A percentile compares a stretch with the other conserved stretches of the same genome.
These are phyloP conservation scores for Podosphaera fusca DNA, from an alignment of 2,329 filamentous ascomycete species.

Conservation along the genomic window DNA sequence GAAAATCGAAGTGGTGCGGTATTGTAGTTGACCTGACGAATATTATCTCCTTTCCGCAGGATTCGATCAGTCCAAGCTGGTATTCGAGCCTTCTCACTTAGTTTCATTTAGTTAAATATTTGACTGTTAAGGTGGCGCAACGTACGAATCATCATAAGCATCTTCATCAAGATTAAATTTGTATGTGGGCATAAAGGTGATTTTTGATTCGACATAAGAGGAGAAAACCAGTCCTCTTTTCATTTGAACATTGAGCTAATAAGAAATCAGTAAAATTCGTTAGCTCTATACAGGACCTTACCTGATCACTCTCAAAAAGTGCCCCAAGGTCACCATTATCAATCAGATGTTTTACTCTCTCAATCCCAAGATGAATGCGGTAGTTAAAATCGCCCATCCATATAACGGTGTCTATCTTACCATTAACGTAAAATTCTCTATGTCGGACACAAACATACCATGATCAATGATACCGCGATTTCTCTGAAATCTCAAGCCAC, in stretches of 20 bases:
- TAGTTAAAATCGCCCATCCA: conserved; percentile 99
- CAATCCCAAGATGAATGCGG: conserved; percentile 64
- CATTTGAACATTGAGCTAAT: conserved; percentile 81
- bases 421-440: conserved; percentile 7
- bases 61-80: conserved; percentile 96
- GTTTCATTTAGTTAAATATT: background rate
- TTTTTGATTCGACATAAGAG: conserved; percentile 74
- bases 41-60: conserved; percentile 59
- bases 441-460: conserved; percentile 22
- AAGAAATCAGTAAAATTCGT: background rate
- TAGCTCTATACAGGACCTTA: conserved; percentile 15
- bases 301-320: conserved; percentile 80
- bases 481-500: conserved; percentile 72
- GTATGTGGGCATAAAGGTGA: conserved; percentile 82
- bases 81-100: conserved; percentile 71
- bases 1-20: conserved; percentile 70
- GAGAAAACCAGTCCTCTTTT: conserved; percentile 72
- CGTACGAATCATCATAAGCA: conserved; percentile 72
- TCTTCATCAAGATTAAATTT: conserved; percentile 83
- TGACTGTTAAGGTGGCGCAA: conserved; percentile 3
- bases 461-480: conserved; percentile 85
- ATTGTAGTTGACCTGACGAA: conserved; percentile 65
- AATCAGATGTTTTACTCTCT: conserved; percentile 54
- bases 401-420: conserved; percentile 41
- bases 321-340: conserved; percentile 49